These are phyloP conservation scores for Volutella citrinella DNA, from an alignment of 2,329 filamentous ascomycete species.

Conservation along the genomic window DNA sequence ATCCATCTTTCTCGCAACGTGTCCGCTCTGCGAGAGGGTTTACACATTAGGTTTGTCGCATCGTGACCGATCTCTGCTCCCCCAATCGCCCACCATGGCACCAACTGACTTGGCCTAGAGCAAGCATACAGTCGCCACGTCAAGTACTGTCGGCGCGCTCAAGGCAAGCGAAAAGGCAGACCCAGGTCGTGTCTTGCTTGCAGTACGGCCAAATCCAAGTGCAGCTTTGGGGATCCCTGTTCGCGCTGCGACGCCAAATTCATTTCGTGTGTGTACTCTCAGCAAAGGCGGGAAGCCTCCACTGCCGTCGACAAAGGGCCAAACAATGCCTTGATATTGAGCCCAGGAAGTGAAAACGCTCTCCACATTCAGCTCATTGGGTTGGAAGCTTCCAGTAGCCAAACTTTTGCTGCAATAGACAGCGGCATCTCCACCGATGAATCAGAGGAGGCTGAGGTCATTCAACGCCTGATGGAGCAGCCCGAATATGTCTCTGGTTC, in stretches of 20 bases:
- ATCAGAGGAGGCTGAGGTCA: too few relatives aligned
- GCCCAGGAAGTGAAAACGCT: too few relatives aligned
- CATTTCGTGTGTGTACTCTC: slow-evolving; percentile 14
- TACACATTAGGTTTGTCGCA: slow-evolving; percentile 17
- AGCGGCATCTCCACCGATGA: too few relatives aligned
- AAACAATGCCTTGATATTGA: too few relatives aligned
- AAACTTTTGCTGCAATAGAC: too few relatives aligned
- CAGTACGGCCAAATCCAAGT: slow-evolving; percentile 21
- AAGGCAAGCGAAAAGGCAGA: slow-evolving; percentile 20
- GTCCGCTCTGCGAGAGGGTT: slow-evolving; percentile 17
- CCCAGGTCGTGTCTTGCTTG: slow-evolving; percentile 21
- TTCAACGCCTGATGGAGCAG: too few relatives aligned
- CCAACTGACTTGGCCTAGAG: slow-evolving; percentile 9
- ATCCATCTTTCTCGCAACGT: slow-evolving; percentile 4
- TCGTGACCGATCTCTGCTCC: too few relatives aligned
- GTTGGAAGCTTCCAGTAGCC: too few relatives aligned
- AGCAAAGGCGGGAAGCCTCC: not conserved
- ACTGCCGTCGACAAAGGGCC: not conserved
- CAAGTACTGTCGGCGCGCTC: slow-evolving; percentile 23
- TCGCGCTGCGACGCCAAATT: slow-evolving; percentile 14
- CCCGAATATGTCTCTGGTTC: too few relatives aligned
- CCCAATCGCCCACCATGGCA: rapidly evolving
- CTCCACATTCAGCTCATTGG: too few relatives aligned
- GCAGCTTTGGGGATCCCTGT: slow-evolving; percentile 21
- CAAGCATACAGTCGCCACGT: slow-evolving; percentile 22